A percentile compares a stretch with the other conserved stretches of the same genome.
Evolutionary conservation across 495 filamentous ascomycete species (phyloP).

Genomic region (Neohortaea acidophila): DNA sequence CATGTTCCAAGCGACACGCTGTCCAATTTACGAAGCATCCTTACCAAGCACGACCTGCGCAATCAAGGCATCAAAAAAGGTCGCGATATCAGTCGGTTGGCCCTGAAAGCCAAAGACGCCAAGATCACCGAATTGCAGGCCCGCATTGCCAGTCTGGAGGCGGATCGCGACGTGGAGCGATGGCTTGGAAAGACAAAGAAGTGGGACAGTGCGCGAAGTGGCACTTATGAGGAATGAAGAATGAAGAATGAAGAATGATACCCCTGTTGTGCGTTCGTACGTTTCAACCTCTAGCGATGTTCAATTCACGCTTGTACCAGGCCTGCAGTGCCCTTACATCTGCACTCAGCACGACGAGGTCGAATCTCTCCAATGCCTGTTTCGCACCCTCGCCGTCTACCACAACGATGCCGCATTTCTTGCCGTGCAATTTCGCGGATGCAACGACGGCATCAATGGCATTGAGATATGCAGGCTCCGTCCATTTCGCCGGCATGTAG

Average conservation of each 20-base stretch:
- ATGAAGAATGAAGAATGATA: no score
- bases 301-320: no score
- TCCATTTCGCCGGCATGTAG: not conserved
- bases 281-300: no score
- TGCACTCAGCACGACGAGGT: not conserved
- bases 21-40: slow-evolving; percentile 18
- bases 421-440: not conserved
- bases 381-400: not conserved
- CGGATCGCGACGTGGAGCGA: slow-evolving; percentile 31
- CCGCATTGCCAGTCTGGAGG: slow-evolving; percentile 35
- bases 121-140: slow-evolving; percentile 38
- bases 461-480: not conserved
- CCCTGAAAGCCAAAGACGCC: slow-evolving; percentile 46
- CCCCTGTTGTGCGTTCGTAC: no score
- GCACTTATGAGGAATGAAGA: not conserved
- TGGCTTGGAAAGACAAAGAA: not conserved
- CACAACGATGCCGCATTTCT: not conserved
- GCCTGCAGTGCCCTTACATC: slow-evolving; percentile 1
- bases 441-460: not conserved
- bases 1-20: slow-evolving; percentile 2
- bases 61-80: slow-evolving; percentile 43
- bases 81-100: slow-evolving; percentile 44
- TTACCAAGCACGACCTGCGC: slow-evolving; percentile 42
- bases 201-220: not conserved
- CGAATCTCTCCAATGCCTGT: not conserved